These are phyloP conservation scores for Dipteronia dyeriana DNA, from an alignment of 345 rosid species.

Conservation along the genomic window DNA sequence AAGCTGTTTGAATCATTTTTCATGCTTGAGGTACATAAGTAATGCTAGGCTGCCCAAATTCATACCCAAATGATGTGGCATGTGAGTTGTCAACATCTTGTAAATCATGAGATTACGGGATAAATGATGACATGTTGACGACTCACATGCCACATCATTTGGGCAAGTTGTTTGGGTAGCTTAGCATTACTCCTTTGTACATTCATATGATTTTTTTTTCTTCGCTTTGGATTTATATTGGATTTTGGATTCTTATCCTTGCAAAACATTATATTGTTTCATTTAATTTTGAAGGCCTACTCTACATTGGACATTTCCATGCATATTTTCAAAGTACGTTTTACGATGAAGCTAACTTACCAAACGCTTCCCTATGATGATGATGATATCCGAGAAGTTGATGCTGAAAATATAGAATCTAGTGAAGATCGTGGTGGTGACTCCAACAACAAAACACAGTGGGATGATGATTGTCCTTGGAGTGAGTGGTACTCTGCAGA, in stretches of 20 bases:
- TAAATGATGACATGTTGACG: too few relatives aligned
- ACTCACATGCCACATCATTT: too few relatives aligned
- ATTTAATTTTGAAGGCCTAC: constrained; percentile 66
- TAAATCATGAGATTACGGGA: too few relatives aligned
- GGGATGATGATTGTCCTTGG: constrained; percentile 99
- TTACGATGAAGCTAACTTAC: constrained; percentile 87
- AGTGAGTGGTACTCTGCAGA: constrained; percentile 98
- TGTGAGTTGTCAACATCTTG: too few relatives aligned
- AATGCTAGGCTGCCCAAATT: too few relatives aligned
- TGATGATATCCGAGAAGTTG: constrained; percentile 55
- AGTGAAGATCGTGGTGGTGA: constrained; percentile 45
- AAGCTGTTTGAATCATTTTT: constrained; percentile 11
- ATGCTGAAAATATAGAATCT: constrained; percentile 53
- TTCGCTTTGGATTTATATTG: constrained; percentile 1
- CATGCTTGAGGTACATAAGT: neutral
- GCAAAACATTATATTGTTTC: constrained; percentile 13
- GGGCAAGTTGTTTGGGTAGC: too few relatives aligned
- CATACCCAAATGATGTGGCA: too few relatives aligned
- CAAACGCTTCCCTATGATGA: constrained; percentile 68
- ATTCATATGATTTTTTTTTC: neutral
- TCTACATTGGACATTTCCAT: constrained; percentile 65
- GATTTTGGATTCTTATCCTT: constrained; percentile 11
- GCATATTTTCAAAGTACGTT: constrained; percentile 71
- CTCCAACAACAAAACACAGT: constrained; percentile 52
- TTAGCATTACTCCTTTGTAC: neutral